Evolutionary conservation across 2,329 filamentous ascomycete genomes (phyloP).

Genomic region (Parascedosporium putredinis): DNA sequence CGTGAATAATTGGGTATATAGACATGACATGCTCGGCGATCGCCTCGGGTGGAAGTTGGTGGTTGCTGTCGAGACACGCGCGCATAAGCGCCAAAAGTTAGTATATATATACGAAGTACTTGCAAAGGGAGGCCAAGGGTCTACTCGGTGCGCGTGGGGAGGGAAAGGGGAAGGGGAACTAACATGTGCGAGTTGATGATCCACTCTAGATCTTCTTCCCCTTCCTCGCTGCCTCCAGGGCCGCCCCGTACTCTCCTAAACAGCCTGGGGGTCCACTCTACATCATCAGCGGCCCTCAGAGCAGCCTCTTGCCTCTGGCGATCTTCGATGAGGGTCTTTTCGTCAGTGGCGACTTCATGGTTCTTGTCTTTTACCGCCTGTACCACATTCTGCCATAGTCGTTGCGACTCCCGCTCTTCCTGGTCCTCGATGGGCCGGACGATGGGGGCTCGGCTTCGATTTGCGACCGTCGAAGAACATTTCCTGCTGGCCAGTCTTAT

Average conservation of each 20-base stretch:
- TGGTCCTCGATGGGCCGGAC: conserved; percentile 77
- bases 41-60: conserved; percentile 41
- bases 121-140: too few species aligned
- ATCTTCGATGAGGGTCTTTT: conserved; percentile 95
- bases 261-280: conserved; percentile 80
- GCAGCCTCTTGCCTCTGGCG: conserved; percentile 83
- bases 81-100: too few species aligned
- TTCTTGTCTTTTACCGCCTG: conserved; percentile 75
- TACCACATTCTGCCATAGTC: conserved; percentile 72
- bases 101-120: too few species aligned
- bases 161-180: conserved; percentile 15
- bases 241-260: conserved; percentile 69
- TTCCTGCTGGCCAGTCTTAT: conserved; percentile 76
- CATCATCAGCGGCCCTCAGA: conserved; percentile 61
- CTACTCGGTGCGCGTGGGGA: not conserved
- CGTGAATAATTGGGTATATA: conserved; percentile 75
- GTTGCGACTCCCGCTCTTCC: conserved; percentile 80
- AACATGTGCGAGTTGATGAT: conserved; percentile 84
- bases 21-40: conserved; percentile 74
- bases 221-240: conserved; percentile 61
- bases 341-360: conserved; percentile 81
- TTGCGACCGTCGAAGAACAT: conserved; percentile 79
- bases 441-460: conserved; percentile 62
- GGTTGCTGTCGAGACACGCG: too few species aligned
- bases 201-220: conserved; percentile 87